Base-by-base conservation (phyloP, 768 basidiomycete species). In the Russula earlei region DNA sequence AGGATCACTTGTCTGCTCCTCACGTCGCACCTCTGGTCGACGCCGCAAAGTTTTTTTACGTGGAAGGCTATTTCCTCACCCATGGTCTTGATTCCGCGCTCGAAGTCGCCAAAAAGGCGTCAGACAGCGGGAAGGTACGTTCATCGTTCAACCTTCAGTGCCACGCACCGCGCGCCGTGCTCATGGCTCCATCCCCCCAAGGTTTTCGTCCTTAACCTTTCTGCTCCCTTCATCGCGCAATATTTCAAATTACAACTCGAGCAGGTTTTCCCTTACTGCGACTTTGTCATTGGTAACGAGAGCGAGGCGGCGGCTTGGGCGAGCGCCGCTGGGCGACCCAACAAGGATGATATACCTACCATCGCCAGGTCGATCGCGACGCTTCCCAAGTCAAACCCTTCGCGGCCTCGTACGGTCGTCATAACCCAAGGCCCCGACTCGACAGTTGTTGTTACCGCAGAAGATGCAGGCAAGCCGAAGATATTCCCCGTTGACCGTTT, bases 271-370 rank as follows among this genome's bases (percentile, higher is more conserved):
- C 85, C 85, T 24, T 85, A 87, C 75, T 80, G 80, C 58, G 96
- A 99, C 70, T 75, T 95, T 70, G 63, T 98, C 69, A 91, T 99
- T 70, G 90, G 90, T n/a, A 98, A 97, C 72, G 95, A 99, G 75
- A 74, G 84, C 37, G 96, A 99, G 70, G 96, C 95, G 10, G 88
- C 82, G 56, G 79, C 87, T 15, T 98, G 85, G 77, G 93, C 89
- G 25, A 72, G 70, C 48, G 82, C 87, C 34, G 82, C 81, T 58
- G 87, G 87, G 17, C 76, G 83, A 59, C 71, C 84, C 11, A 75
- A 83, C 62, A 74, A 79, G 55, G 84, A 78, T 58, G 31, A 56
- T 29, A 76, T 91, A 49, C 62, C 75, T 5, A 71, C 75, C 17
- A 81, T 93, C 65, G 92, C 93, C 20, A 76, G 76, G 60, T 74